A percentile compares a stretch with the other conserved stretches of the same genome.
Conservation (phyloP, 257 asterid species). For the Solanum chaucha region DNA sequence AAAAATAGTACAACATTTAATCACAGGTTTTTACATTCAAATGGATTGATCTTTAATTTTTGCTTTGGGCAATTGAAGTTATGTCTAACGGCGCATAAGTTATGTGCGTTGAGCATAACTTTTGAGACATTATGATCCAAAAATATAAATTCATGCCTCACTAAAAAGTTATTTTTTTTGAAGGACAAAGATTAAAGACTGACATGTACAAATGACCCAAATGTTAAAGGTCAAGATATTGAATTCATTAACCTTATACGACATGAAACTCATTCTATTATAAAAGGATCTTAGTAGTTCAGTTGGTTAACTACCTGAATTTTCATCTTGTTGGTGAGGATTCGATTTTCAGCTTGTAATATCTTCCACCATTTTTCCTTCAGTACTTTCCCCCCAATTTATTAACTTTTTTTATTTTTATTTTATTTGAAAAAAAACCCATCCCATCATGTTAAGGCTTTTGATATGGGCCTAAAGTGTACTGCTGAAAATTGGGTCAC, state of each 20-base stretch:
- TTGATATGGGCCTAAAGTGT: not conserved
- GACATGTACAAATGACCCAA: not conserved
- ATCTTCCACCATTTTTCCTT: not conserved
- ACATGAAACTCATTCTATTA: not conserved
- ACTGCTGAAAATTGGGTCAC: not conserved
- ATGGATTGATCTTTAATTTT: no score
- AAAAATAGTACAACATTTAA: no score
- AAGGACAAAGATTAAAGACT: not conserved
- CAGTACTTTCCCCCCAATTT: not conserved
- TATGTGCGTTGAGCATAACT: not conserved
- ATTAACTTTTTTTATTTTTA: no score
- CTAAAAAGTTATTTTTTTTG: no score
- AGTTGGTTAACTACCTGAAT: no score
- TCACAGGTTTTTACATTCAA: no score
- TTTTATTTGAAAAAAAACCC: not conserved
- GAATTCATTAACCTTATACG: not conserved
- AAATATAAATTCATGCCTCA: no score
- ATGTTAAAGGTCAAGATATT: not conserved
- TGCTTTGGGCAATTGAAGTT: fast-evolving
- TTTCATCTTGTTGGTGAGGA: not conserved
- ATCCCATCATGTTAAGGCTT: not conserved
- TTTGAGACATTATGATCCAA: not conserved
- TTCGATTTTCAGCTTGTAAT: no score
- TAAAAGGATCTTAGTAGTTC: fast-evolving
- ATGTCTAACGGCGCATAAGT: no score